Evolutionary conservation across 805 yeast genomes (phyloP).

Genomic region (Jamesozyma rosinii): DNA sequence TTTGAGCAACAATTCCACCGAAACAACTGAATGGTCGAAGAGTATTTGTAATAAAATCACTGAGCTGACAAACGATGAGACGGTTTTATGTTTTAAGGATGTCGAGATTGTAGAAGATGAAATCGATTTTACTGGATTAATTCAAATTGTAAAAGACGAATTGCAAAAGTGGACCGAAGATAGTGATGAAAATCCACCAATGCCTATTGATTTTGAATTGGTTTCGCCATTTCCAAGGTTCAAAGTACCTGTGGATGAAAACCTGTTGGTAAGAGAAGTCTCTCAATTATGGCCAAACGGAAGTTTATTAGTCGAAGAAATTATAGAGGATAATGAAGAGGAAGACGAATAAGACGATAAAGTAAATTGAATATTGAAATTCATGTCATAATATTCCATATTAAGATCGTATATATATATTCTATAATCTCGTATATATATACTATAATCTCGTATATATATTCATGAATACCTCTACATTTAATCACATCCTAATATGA

Average conservation of each 20-base stretch:
- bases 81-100: slow-evolving; percentile 18
- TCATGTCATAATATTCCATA: background rate
- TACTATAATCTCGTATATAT: no score
- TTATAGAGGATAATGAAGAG: slow-evolving; percentile 27
- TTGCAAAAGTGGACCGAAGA: slow-evolving; percentile 7
- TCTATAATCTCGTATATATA: no score
- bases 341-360: slow-evolving; percentile 17
- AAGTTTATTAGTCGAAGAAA: slow-evolving; percentile 45
- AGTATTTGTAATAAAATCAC: slow-evolving; percentile 37
- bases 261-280: slow-evolving; percentile 32
- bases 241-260: slow-evolving; percentile 32
- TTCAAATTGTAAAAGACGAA: slow-evolving; percentile 10
- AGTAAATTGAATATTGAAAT: background rate
- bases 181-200: background rate
- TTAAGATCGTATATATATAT: background rate
- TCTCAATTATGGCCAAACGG: slow-evolving; percentile 63
- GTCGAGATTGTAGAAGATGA: slow-evolving; percentile 6
- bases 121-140: slow-evolving; percentile 6
- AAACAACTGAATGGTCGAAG: slow-evolving; percentile 60
- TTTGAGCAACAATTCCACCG: slow-evolving; percentile 34
- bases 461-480: no score
- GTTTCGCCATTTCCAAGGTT: slow-evolving; percentile 56
- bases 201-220: slow-evolving; percentile 45
- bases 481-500: no score
- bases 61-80: slow-evolving; percentile 8